Base-by-base conservation (phyloP, 331 rosid genomes). In the Malus hybrid region DNA sequence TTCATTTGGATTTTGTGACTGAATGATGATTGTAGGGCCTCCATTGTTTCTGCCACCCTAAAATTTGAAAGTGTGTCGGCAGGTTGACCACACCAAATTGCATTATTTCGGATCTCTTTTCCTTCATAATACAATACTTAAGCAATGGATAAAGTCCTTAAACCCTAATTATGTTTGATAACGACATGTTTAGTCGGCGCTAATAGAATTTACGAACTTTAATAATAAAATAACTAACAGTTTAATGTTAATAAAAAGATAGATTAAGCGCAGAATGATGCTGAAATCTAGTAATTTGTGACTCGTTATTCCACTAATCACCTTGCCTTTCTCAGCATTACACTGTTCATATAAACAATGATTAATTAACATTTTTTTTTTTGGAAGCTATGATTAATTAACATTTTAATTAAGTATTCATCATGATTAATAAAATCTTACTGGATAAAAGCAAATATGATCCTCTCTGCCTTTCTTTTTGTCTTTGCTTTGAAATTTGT, bases 11-110 rank as follows among this genome's bases (percentile, higher is more conserved):
- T 81, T 74, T 79, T 61, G 72, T 27, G 36, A 60, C 22, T 78
- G 76, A 34, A 70, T 19, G 28, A 75, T 59, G 39, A 16, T 16
- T 73, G 80, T 72, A 73, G 87, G 84, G 81, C 79, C 80, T 59
- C 75, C 65, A 24, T 81, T 60, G 62, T 74, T 69, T 64, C 14
- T 42, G 48, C 48, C 83, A 27, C 34, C 24, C 24, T 82, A 84
- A 59, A 79, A 54, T 75, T 72, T 55, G 61, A 48, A 59, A 7
- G 70, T 75, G 86, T 82, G 93, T 87, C 93, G 86, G 88, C 89
- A 85, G 69, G 64, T 64, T 69, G 57, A 61, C 48, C 48, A 5
- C 76, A 32, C 71, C 65, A 31, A 36, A 54, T 74, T 54, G 19
- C 19, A 54, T 73, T 15, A 56, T 73, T 56, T 76, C 50, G 56